Percentiles rank a stretch among this genome's conserved stretches.
Conservation (phyloP, 2,329 filamentous ascomycete species). For the Penicillium sp. region DNA sequence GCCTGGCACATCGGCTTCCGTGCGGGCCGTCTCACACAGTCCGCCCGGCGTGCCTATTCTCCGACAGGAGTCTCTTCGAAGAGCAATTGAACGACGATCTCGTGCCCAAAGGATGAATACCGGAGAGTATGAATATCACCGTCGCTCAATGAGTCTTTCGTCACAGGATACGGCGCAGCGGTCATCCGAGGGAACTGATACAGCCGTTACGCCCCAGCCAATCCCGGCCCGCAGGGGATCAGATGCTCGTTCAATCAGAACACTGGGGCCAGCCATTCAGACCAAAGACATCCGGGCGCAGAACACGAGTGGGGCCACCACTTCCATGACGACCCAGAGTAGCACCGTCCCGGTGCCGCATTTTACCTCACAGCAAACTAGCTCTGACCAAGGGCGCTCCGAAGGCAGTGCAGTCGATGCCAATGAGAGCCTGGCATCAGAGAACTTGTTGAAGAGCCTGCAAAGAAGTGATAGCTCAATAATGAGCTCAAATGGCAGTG, state of each 20-base stretch:
- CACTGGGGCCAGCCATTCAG: slow-evolving; percentile 44
- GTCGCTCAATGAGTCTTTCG: slow-evolving; percentile 43
- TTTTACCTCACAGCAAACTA: slow-evolving; percentile 45
- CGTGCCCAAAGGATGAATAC: slow-evolving; percentile 43
- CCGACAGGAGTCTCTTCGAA: slow-evolving; percentile 51
- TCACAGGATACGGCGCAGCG: slow-evolving; percentile 41
- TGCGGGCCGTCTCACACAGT: slow-evolving; percentile 51
- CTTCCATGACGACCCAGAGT: slow-evolving; percentile 50
- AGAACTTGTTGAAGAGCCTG: slow-evolving; percentile 52
- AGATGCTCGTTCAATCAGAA: slow-evolving; percentile 43
- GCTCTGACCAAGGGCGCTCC: slow-evolving; percentile 23
- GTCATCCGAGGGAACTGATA: slow-evolving; percentile 33
- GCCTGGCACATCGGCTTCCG: slow-evolving; percentile 43
- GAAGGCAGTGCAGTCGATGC: slow-evolving; percentile 26
- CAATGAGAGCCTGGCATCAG: slow-evolving; percentile 49
- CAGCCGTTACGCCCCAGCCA: slow-evolving; percentile 20
- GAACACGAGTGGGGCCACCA: slow-evolving; percentile 49
- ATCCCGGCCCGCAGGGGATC: slow-evolving; percentile 36
- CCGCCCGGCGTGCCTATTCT: slow-evolving; percentile 49
- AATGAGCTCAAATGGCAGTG: slow-evolving; percentile 43
- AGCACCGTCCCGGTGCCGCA: slow-evolving; percentile 51
- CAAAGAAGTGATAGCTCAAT: slow-evolving; percentile 51
- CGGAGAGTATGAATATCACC: slow-evolving; percentile 28
- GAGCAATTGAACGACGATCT: slow-evolving; percentile 51
- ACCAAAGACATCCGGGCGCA: slow-evolving; percentile 42